Percentiles rank a stretch among this genome's conserved stretches.
Evolutionary conservation across 2,329 filamentous ascomycete genomes (phyloP).

Genomic region (Xylariaceae sp.): DNA sequence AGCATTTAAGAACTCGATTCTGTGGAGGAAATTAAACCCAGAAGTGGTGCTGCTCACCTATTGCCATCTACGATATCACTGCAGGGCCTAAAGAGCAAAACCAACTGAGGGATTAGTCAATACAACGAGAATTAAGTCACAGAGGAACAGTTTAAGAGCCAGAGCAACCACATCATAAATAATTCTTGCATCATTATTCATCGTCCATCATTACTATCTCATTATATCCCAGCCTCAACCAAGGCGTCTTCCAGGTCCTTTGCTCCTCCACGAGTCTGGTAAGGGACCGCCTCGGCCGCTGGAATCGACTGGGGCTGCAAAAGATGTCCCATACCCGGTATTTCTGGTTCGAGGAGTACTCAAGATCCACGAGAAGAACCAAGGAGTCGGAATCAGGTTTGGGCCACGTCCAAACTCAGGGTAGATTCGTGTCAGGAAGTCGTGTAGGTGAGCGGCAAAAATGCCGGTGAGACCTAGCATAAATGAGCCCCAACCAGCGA

Average conservation of each 20-base stretch:
- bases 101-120: too few relatives aligned
- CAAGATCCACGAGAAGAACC: conserved; percentile 73
- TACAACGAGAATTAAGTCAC: too few relatives aligned
- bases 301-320: conserved; percentile 44
- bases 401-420: conserved; percentile 85
- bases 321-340: conserved; percentile 70
- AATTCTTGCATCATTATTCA: conserved; percentile 19
- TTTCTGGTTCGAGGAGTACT: conserved; percentile 54
- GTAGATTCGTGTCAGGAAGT: conserved; percentile 88
- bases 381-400: conserved; percentile 78
- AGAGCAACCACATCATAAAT: too few relatives aligned
- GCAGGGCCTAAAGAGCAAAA: too few relatives aligned
- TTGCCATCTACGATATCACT: too few relatives aligned
- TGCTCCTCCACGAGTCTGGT: conserved; percentile 68
- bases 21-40: too few relatives aligned
- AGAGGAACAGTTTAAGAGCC: too few relatives aligned
- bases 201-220: conserved; percentile 1
- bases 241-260: conserved; percentile 68
- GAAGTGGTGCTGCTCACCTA: too few relatives aligned
- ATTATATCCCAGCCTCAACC: conserved; percentile 53
- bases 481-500: conserved; percentile 63
- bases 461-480: conserved; percentile 77
- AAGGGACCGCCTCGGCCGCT: conserved; percentile 56
- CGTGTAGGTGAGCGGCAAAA: conserved; percentile 84
- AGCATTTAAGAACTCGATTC: too few relatives aligned